Conservation (phyloP, 495 filamentous ascomycete genomes). For the Hapsidospora chrysogenum region DNA sequence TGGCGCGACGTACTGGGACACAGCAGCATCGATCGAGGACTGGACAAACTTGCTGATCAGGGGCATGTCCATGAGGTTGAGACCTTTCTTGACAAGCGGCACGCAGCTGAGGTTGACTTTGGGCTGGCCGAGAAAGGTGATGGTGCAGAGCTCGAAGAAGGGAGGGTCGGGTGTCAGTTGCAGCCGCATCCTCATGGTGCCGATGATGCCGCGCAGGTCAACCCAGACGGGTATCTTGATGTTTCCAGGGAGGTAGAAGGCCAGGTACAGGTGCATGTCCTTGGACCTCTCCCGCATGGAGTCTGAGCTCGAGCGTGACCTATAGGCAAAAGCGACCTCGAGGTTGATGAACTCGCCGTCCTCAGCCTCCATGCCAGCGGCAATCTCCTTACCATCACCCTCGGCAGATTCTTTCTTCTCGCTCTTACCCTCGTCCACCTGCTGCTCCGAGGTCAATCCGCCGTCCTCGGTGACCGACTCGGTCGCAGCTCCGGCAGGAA, state of each 20-base stretch:
- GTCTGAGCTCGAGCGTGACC: slow-evolving; percentile 36
- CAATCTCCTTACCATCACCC: slow-evolving; percentile 15
- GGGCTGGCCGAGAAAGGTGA: slow-evolving; percentile 85
- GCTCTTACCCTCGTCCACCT: slow-evolving; percentile 10
- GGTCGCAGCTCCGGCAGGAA: slow-evolving; percentile 46
- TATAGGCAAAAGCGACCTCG: slow-evolving; percentile 54
- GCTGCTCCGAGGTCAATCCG: slow-evolving; percentile 17
- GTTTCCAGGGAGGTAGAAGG: slow-evolving; percentile 46
- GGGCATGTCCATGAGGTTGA: slow-evolving; percentile 57
- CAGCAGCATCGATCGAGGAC: slow-evolving; percentile 50
- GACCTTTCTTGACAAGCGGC: slow-evolving; percentile 44
- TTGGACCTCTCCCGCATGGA: slow-evolving; percentile 42
- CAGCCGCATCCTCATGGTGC: slow-evolving; percentile 66
- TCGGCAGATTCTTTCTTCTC: slow-evolving; percentile 31
- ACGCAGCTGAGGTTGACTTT: slow-evolving; percentile 51
- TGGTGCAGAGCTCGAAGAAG: slow-evolving; percentile 79
- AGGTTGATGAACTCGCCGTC: slow-evolving; percentile 58
- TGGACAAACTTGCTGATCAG: slow-evolving; percentile 59
- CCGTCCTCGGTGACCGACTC: slow-evolving; percentile 38
- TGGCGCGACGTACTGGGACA: slow-evolving; percentile 56
- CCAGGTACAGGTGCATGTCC: slow-evolving; percentile 51
- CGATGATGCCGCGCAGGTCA: slow-evolving; percentile 70
- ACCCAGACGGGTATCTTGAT: slow-evolving; percentile 38
- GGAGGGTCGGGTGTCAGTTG: slow-evolving; percentile 79
- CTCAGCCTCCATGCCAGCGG: slow-evolving; percentile 49